A percentile compares a stretch with the other conserved stretches of the same genome.
Evolutionary conservation across 2,329 filamentous ascomycete species (phyloP).

Genomic region (Dothistroma septosporum): DNA sequence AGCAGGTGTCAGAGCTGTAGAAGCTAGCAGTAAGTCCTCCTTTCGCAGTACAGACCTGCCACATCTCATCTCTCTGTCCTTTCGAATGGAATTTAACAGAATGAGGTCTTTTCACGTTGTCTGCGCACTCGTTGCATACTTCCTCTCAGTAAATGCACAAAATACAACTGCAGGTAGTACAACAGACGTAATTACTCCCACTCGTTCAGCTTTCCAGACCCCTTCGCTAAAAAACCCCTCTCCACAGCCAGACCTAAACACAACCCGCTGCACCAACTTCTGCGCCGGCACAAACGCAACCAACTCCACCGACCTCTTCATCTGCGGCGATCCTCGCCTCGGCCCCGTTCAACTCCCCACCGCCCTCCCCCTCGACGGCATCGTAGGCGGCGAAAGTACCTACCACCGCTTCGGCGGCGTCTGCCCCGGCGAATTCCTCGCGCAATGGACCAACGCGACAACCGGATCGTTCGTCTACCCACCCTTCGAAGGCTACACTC

Average conservation of each 20-base stretch:
- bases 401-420: constrained; percentile 13
- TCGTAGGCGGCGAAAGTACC: constrained; percentile 10
- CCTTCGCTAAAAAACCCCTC: not conserved
- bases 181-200: not conserved
- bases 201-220: not conserved
- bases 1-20: not conserved
- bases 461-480: constrained; percentile 8
- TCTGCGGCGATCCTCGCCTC: constrained; percentile 10
- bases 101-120: not conserved
- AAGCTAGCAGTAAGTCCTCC: not conserved
- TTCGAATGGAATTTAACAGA: not conserved
- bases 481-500: constrained; percentile 10
- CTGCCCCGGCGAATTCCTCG: constrained; percentile 12
- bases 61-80: not conserved
- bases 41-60: not conserved
- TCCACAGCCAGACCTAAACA: constrained; percentile 3
- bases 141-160: not conserved
- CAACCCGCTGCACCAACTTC: constrained; percentile 4
- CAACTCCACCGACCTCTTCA: constrained; percentile 1
- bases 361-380: constrained; percentile 8
- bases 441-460: constrained; percentile 6
- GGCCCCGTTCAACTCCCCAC: constrained; percentile 6
- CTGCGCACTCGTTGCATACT: not conserved
- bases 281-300: constrained; percentile 10
- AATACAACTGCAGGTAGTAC: not conserved